Evolutionary conservation across 805 yeast genomes (phyloP), one percentile per base, ranked within the genome.

Genomic region (Candida dendrica): DNA sequence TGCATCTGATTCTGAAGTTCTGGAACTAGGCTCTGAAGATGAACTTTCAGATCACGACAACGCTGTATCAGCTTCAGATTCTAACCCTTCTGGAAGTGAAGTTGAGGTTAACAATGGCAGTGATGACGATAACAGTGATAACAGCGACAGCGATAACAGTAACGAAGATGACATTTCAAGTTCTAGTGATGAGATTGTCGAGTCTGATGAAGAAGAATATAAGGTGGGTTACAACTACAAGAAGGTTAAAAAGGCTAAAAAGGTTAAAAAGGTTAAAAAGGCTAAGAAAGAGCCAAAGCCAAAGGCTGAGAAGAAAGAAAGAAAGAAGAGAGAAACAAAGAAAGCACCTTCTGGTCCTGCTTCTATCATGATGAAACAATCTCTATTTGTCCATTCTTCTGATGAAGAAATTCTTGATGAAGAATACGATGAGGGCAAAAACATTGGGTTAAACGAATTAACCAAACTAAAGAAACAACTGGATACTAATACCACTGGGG

Each of bases 401-500:
- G 35, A 27, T 18, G 47, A 40, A 10, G 30, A 24, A 33, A 39
- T 37, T 15, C 54, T 50, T 27, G 59, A 50, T 14, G 45, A 40
- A 27, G 51, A 44, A 24, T 47, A 36, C 9, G 48, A 42, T 36
- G 48, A 42, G 3, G 47, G 48, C 14, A 27, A 27, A 27, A 9
- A 27, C 4, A 11, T 27, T 26, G 34, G 56, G 71, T 42, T 40
- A 61, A 56, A 38, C 55, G 69, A 66, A 50, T 58, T 72, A 38
- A n/a, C 30, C 4, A 27, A 27, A 8, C n/a, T 9, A 13, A 27
- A 68, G n/a, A 27, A 27, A 27, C n/a, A 64, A 41, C 59, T 24
- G 34, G n/a, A 20, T 24, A 13, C 22, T n/a, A 18, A 36, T 14
- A 10, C 9, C 20, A 18, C 59, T 39, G 49, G 8, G 6, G 8